Evolutionary conservation across 768 basidiomycete genomes (phyloP).

Genomic region (Rickenella mellea): DNA sequence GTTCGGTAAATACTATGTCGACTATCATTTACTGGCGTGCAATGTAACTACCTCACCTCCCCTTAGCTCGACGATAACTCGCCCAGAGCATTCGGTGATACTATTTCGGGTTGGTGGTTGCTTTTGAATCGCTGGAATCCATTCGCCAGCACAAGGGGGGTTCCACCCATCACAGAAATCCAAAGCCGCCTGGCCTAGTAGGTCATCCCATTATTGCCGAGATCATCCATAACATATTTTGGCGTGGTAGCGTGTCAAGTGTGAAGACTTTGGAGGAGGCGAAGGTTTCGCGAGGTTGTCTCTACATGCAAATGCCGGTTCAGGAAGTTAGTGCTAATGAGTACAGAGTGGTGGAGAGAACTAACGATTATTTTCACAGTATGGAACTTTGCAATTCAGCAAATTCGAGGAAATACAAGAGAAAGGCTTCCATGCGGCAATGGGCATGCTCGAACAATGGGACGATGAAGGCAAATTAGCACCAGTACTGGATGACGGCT

Average conservation of each 20-base stretch:
- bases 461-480: constrained; percentile 82
- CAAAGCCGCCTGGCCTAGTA: constrained; percentile 93
- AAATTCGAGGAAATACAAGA: constrained; percentile 84
- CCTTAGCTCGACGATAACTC: constrained; percentile 85
- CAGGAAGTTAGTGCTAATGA: constrained; percentile 53
- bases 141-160: constrained; percentile 63
- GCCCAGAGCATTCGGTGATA: constrained; percentile 89
- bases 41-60: constrained; percentile 1
- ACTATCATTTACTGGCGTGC: background rate
- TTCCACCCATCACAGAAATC: constrained; percentile 89
- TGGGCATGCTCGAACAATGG: constrained; percentile 65
- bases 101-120: constrained; percentile 94
- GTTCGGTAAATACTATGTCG: constrained; percentile 46
- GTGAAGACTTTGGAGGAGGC: constrained; percentile 93
- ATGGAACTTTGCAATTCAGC: constrained; percentile 82
- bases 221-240: background rate
- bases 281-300: constrained; percentile 79
- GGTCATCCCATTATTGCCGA: constrained; percentile 21
- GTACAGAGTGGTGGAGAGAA: background rate
- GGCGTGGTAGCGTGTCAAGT: constrained; percentile 69
- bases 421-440: constrained; percentile 69
- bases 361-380: constrained; percentile 34
- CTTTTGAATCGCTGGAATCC: constrained; percentile 90
- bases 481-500: constrained; percentile 55
- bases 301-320: constrained; percentile 94